Conservation (phyloP, 345 rosid species). For the Pugionium dolabratum region DNA sequence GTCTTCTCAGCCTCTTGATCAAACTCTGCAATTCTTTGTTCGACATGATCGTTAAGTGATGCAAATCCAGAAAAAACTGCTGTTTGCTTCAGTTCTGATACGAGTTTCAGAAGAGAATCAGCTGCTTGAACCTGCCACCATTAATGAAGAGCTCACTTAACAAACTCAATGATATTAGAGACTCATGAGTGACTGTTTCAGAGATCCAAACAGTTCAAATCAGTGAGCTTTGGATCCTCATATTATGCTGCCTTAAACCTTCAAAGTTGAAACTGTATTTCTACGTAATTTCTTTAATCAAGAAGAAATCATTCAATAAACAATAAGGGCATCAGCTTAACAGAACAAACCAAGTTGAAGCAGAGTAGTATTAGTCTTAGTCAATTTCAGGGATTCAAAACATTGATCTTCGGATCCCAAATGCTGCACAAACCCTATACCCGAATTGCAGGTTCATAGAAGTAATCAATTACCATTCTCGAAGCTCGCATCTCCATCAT, state of each 20-base stretch:
- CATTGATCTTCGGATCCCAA: neutral
- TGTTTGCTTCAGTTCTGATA: slow-evolving; percentile 84
- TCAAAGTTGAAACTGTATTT: neutral
- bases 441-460: neutral
- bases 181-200: neutral
- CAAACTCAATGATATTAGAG: neutral
- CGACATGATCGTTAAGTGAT: slow-evolving; percentile 85
- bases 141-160: neutral
- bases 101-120: slow-evolving; percentile 81
- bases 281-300: neutral
- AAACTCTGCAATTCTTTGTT: slow-evolving; percentile 69
- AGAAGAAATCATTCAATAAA: neutral
- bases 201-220: neutral
- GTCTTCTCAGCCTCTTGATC: slow-evolving; percentile 64
- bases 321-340: neutral
- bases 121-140: slow-evolving; percentile 78
- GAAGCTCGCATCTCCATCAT: slow-evolving; percentile 99
- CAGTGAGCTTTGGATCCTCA: slow-evolving; percentile 2
- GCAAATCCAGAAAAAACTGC: slow-evolving; percentile 91
- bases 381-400: neutral
- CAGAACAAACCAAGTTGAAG: neutral
- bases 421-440: neutral
- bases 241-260: neutral
- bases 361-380: neutral
- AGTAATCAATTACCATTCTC: slow-evolving; percentile 57